Evolutionary conservation across 140 eudicot species (phyloP), one percentile per base, ranked within the genome.

Genomic region (Ambrosia hybrid): DNA sequence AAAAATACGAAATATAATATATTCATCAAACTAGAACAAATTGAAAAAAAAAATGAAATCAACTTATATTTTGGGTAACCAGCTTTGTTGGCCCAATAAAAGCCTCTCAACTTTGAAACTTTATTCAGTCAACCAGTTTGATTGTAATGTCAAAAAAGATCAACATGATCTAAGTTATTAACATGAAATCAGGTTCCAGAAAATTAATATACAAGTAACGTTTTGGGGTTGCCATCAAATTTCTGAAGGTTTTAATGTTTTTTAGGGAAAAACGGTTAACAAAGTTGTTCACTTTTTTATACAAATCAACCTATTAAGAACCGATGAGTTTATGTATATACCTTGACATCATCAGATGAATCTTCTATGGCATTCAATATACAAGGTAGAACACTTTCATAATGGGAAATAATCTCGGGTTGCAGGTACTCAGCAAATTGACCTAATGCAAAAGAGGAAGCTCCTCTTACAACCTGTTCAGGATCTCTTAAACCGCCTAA

Each of bases 401-500:
- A 88, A 73, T 87, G 96, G 57, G 92, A 83, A 51, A 83, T 75
- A 21, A 21, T 21, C 30, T 21, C 30, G 30, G 30, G 30, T 21
- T 21, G 30, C 30, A 21, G 30, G 30, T 89, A 81, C 83, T 93
- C 98, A 8, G 98, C 95, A 81, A 93, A 93, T 51, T 93, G 98
- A 70, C 96, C 96, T 70, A 93, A 83, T 4, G 96, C 96, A 82
- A 93, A 93, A 3, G 98, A 84, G 17, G 98, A 92, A 76, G 98
- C 96, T 13, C 98, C 98, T 76, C 96, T 82, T 48, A 93, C 98
- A 87, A 93, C 86, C 83, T 87, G 96, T 66, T 93, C 96, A 51
- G 95, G 92, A 73, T 92, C 98, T 81, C 98, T 83, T 62, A 92
- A 79, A 78, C 89, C 90, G 64, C 96, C 98, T 74, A 89, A 85